phyloP scores from a whole-genome alignment of 345 rosid genomes.

The Lumnitzera racemosa region DNA sequence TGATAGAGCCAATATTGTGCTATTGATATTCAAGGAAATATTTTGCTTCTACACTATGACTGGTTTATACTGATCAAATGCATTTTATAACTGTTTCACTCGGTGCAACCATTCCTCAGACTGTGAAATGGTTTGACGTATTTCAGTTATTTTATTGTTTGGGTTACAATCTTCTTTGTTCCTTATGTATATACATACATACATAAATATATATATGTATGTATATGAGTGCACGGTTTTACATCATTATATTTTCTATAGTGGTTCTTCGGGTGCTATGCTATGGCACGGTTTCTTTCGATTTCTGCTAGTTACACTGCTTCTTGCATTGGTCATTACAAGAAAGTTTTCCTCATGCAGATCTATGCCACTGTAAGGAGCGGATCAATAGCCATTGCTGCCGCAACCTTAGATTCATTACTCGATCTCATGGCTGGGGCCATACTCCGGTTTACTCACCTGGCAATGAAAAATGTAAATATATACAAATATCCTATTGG shows the following conservation, averaged over 20 bases:
- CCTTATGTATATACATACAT: not conserved
- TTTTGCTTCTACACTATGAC: no score
- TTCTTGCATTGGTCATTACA: no score
- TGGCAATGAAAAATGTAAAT: conserved; percentile 77
- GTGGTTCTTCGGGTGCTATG: no score
- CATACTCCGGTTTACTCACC: conserved; percentile 88
- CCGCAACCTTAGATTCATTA: conserved; percentile 88
- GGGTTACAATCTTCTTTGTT: not conserved
- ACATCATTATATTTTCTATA: no score
- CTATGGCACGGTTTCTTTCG: no score
- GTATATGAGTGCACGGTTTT: no score
- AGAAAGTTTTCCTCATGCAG: conserved; percentile 21
- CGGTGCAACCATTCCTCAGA: no score
- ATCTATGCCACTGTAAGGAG: conserved; percentile 74
- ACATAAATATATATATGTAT: not conserved
- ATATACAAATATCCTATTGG: conserved; percentile 94
- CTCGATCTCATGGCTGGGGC: conserved; percentile 97
- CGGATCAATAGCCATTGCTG: conserved; percentile 97
- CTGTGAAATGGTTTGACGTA: no score
- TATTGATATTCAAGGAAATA: conserved; percentile 67
- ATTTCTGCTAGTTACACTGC: no score
- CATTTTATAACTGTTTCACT: no score
- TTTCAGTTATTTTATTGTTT: no score
- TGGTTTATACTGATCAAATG: no score
- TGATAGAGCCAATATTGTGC: conserved; percentile 60